A percentile compares a stretch with the other conserved stretches of the same genome.
phyloP scores from a whole-genome alignment of 2,329 filamentous ascomycete species.

The Colletotrichum euphorbiae region DNA sequence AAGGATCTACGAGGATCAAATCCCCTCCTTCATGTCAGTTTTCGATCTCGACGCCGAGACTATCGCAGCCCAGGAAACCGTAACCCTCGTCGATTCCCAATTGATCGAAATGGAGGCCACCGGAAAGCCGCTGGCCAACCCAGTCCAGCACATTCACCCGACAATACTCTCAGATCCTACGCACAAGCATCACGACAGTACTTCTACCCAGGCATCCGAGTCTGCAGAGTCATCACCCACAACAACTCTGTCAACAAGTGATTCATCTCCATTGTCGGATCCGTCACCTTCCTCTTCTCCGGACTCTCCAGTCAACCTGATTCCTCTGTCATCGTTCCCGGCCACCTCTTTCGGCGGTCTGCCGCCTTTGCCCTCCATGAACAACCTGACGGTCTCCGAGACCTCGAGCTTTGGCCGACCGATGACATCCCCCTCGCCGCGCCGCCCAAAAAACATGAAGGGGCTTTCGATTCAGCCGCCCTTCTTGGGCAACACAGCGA shows the following conservation, averaged over 20 bases:
- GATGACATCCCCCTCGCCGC: conserved; percentile 76
- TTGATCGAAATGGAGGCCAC: conserved; percentile 60
- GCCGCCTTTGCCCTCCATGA: conserved; percentile 53
- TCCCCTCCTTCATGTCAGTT: conserved; percentile 82
- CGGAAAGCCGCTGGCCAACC: conserved; percentile 51
- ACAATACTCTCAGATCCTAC: conserved; percentile 59
- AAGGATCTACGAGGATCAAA: conserved; percentile 74
- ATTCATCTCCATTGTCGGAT: conserved; percentile 90
- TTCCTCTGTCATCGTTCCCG: conserved; percentile 77
- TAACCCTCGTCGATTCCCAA: conserved; percentile 66
- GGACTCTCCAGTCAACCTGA: conserved; percentile 84
- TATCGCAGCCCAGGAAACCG: conserved; percentile 64
- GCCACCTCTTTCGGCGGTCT: conserved; percentile 67
- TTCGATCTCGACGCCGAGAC: conserved; percentile 73
- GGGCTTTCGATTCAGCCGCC: conserved; percentile 82
- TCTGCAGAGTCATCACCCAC: conserved; percentile 96
- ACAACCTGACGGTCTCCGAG: conserved; percentile 60
- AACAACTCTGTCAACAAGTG: conserved; percentile 91
- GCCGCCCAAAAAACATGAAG: conserved; percentile 85
- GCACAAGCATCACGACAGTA: conserved; percentile 81
- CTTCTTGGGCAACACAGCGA: conserved; percentile 58
- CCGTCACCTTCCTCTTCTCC: conserved; percentile 92
- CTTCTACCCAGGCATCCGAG: conserved; percentile 81
- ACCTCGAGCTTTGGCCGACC: conserved; percentile 60
- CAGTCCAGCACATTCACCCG: conserved; percentile 52